phyloP scores from a whole-genome alignment of 768 basidiomycete species.

The Amanita jacksonii region DNA sequence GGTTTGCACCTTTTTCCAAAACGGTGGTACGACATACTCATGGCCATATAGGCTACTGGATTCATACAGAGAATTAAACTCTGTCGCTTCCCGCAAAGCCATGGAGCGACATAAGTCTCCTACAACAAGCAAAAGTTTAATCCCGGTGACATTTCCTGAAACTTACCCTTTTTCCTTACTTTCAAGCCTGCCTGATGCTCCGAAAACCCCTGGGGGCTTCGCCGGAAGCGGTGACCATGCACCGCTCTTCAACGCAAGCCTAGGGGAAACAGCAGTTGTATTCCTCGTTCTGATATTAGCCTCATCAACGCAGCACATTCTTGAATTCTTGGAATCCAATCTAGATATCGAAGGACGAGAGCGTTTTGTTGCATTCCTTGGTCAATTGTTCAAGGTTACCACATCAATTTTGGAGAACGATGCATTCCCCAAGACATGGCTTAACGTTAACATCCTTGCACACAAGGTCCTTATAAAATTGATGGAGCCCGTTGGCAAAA shows the following conservation, averaged over 20 bases:
- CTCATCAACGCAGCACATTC: constrained; percentile 68
- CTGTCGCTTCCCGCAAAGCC: constrained; percentile 50
- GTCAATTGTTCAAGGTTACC: constrained; percentile 73
- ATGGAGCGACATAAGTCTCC: constrained; percentile 60
- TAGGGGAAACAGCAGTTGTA: constrained; percentile 82
- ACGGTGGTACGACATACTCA: too few species aligned
- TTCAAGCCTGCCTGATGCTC: constrained; percentile 50
- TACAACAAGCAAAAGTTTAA: constrained; percentile 43
- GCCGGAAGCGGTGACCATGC: constrained; percentile 32
- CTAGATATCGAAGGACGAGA: constrained; percentile 88
- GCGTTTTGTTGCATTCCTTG: constrained; percentile 59
- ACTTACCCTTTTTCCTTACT: constrained; percentile 88
- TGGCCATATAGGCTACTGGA: constrained; percentile 56
- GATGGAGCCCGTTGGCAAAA: constrained; percentile 68
- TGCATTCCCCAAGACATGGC: constrained; percentile 85
- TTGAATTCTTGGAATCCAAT: constrained; percentile 67
- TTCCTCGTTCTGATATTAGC: constrained; percentile 74
- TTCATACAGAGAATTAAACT: constrained; percentile 80
- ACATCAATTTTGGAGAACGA: constrained; percentile 78
- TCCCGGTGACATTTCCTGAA: constrained; percentile 85
- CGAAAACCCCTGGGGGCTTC: constrained; percentile 22
- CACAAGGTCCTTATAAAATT: constrained; percentile 86
- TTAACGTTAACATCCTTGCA: constrained; percentile 82
- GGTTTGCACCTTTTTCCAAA: too few species aligned
- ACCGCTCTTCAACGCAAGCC: constrained; percentile 55